Percentiles rank a stretch among this genome's conserved stretches.
Conservation (phyloP, 139 green algal species). For the Picochlorum sp. region DNA sequence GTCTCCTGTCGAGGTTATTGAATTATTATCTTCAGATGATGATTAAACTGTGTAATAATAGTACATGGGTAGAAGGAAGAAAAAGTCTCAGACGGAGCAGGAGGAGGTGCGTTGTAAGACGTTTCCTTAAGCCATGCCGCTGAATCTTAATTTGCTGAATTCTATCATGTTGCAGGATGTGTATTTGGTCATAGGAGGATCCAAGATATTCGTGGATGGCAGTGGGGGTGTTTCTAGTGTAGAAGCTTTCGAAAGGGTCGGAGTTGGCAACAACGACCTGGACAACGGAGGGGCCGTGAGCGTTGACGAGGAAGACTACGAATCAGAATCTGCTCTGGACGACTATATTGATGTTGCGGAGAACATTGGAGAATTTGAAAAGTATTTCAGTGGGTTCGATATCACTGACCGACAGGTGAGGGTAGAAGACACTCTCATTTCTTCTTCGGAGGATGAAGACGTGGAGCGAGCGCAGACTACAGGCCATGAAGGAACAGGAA, state of each 20-base stretch:
- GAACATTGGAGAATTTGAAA: neutral
- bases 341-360: neutral
- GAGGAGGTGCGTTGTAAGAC: too few species aligned
- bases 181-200: neutral
- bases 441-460: neutral
- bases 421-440: neutral
- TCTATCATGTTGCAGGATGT: neutral
- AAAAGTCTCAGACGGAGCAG: too few species aligned
- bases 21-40: slow-evolving; percentile 20
- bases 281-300: neutral
- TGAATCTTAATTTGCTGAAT: too few species aligned
- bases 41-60: slow-evolving; percentile 7
- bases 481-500: neutral
- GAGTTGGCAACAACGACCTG: too few species aligned
- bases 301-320: neutral
- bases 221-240: slow-evolving; percentile 5
- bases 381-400: neutral
- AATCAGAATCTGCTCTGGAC: neutral
- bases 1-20: slow-evolving; percentile 20
- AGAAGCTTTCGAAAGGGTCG: neutral
- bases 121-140: too few species aligned
- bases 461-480: too few species aligned
- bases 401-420: too few species aligned
- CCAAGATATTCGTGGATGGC: slow-evolving; percentile 1
- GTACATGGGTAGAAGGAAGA: neutral